A percentile compares a stretch with the other conserved stretches of the same genome.
Conservation (phyloP, 257 asterid species). For the Solanum lycopersicoides region DNA sequence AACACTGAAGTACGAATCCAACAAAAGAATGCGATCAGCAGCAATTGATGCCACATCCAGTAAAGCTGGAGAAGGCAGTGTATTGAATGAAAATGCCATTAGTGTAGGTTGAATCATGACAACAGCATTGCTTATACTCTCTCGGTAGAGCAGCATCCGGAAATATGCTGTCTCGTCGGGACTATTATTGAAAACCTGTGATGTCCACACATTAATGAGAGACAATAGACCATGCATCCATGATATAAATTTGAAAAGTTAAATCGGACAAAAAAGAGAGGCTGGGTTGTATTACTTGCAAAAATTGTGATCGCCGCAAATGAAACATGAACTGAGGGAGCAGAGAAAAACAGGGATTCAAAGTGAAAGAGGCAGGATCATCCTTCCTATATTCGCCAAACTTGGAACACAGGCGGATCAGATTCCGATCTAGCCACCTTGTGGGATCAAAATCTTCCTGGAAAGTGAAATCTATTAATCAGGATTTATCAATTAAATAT, state of each 20-base stretch:
- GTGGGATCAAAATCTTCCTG: slow-evolving; percentile 94
- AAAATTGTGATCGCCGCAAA: slow-evolving; percentile 91
- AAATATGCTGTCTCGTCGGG: slow-evolving; percentile 99
- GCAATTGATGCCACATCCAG: slow-evolving; percentile 85
- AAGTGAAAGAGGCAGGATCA: slow-evolving; percentile 77
- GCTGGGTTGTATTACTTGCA: slow-evolving; percentile 48
- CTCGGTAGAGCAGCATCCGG: slow-evolving; percentile 90
- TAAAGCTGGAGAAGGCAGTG: slow-evolving; percentile 86
- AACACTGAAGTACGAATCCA: slow-evolving; percentile 86
- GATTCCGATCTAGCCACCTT: slow-evolving; percentile 91
- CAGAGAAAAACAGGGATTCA: slow-evolving; percentile 71
- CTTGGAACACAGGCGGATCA: slow-evolving; percentile 88
- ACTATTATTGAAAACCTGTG: slow-evolving; percentile 89
- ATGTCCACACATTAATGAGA: slow-evolving; percentile 2
- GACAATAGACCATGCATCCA: neutral
- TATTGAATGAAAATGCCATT: slow-evolving; percentile 71
- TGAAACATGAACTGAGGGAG: slow-evolving; percentile 97
- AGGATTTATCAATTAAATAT: neutral
- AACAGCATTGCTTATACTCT: slow-evolving; percentile 77
- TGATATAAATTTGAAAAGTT: neutral
- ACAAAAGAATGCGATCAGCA: slow-evolving; percentile 84
- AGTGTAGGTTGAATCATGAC: slow-evolving; percentile 98
- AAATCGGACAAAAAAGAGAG: neutral
- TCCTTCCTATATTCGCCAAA: slow-evolving; percentile 97
- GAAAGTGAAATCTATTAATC: slow-evolving; percentile 6